Evolutionary conservation across 2,329 filamentous ascomycete genomes (phyloP).

Genomic region (Xylaria sp.): DNA sequence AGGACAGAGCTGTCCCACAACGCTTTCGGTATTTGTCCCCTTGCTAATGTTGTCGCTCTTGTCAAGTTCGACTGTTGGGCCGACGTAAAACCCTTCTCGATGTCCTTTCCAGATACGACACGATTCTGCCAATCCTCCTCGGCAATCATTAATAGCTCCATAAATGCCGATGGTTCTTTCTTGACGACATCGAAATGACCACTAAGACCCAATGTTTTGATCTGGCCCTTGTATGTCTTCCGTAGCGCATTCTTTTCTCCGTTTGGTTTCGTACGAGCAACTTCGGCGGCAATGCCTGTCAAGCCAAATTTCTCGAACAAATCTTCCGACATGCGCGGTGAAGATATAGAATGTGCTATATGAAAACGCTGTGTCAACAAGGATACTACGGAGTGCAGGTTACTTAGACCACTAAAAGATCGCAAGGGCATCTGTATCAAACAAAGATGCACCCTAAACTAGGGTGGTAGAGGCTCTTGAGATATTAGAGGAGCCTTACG

Average conservation of each 20-base stretch:
- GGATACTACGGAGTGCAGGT: conserved; percentile 47
- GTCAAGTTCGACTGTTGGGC: conserved; percentile 57
- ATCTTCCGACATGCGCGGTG: conserved; percentile 64
- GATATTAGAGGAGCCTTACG: conserved; percentile 68
- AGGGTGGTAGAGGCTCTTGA: conserved; percentile 49
- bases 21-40: conserved; percentile 64
- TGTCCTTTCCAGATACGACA: conserved; percentile 64
- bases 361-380: conserved; percentile 60
- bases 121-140: conserved; percentile 68
- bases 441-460: conserved; percentile 35
- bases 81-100: conserved; percentile 63
- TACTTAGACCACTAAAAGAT: conserved; percentile 34
- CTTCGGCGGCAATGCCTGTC: conserved; percentile 66
- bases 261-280: conserved; percentile 71
- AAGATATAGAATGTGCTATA: conserved; percentile 61
- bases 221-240: conserved; percentile 76
- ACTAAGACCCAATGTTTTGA: conserved; percentile 70
- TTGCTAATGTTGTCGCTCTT: conserved; percentile 67
- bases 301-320: conserved; percentile 69
- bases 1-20: conserved; percentile 69
- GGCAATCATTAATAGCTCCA: conserved; percentile 62
- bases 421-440: conserved; percentile 31
- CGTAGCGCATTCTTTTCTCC: conserved; percentile 74
- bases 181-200: conserved; percentile 71
- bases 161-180: conserved; percentile 66